Evolutionary conservation across 2,329 filamentous ascomycete species (phyloP).

Genomic region (Cladophialophora bantiana): DNA sequence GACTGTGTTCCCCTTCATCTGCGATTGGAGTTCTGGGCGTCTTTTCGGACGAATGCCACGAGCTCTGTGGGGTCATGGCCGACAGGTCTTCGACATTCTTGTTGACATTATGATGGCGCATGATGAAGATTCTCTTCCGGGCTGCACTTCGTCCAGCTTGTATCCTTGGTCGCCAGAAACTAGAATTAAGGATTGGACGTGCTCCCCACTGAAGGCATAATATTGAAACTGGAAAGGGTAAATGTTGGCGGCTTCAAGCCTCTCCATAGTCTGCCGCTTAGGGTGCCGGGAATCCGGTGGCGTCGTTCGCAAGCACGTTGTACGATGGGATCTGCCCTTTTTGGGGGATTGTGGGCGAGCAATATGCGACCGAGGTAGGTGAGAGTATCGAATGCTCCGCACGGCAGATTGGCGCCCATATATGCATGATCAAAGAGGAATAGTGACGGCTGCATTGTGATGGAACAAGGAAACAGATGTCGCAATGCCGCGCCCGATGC

Average conservation of each 20-base stretch:
- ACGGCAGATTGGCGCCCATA: neutral
- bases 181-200: neutral
- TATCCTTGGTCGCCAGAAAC: neutral
- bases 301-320: neutral
- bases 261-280: neutral
- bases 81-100: neutral
- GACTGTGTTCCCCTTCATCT: neutral
- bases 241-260: neutral
- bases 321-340: neutral
- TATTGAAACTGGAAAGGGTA: neutral
- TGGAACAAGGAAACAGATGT: neutral
- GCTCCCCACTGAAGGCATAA: neutral
- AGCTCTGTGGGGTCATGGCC: neutral
- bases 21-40: neutral
- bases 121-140: neutral
- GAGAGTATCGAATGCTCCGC: neutral
- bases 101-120: neutral
- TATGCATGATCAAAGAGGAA: neutral
- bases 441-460: neutral
- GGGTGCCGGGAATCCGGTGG: constrained; percentile 2
- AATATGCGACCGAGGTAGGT: neutral
- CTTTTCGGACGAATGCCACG: neutral
- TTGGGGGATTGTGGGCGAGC: neutral
- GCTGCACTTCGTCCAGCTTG: neutral
- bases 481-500: neutral